phyloP scores from a whole-genome alignment of 768 basidiomycete species.

The Boletus bicolor region DNA sequence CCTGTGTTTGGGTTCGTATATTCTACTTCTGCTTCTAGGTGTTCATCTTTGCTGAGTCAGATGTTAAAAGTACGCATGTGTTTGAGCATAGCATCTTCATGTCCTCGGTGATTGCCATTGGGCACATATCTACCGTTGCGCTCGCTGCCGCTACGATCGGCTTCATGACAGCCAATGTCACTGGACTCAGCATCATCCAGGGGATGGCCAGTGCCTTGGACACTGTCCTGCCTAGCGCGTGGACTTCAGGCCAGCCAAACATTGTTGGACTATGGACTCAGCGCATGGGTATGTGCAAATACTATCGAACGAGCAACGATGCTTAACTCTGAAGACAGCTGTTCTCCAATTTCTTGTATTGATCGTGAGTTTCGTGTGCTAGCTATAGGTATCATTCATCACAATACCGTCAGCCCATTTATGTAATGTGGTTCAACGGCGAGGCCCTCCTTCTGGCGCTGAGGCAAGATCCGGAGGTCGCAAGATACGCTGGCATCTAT shows the following conservation, averaged over 20 bases:
- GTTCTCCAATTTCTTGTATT: slow-evolving; percentile 32
- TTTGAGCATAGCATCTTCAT: slow-evolving; percentile 87
- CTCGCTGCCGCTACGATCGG: slow-evolving; percentile 80
- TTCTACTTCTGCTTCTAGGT: background rate
- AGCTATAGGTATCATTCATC: background rate
- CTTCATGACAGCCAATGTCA: slow-evolving; percentile 69
- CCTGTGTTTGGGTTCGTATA: slow-evolving; percentile 69
- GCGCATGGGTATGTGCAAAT: slow-evolving; percentile 61
- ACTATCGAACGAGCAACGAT: background rate
- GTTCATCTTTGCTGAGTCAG: background rate
- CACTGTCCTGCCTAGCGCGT: slow-evolving; percentile 90
- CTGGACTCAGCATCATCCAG: slow-evolving; percentile 62
- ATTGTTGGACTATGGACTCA: slow-evolving; percentile 90
- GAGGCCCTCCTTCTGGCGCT: slow-evolving; percentile 71
- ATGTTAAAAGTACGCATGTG: slow-evolving; percentile 52
- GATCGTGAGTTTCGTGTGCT: slow-evolving; percentile 45
- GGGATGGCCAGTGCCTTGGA: slow-evolving; percentile 86
- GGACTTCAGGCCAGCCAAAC: slow-evolving; percentile 83
- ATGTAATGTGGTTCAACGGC: slow-evolving; percentile 76
- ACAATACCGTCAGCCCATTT: slow-evolving; percentile 42
- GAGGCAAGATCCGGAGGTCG: slow-evolving; percentile 79
- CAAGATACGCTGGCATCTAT: slow-evolving; percentile 69
- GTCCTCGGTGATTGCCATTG: slow-evolving; percentile 84
- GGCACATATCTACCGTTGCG: slow-evolving; percentile 86
- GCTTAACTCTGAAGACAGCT: slow-evolving; percentile 2